A percentile compares a stretch with the other conserved stretches of the same genome.
Evolutionary conservation across 805 yeast genomes (phyloP).

Genomic region (Sugiyamaella qingdaonensis): DNA sequence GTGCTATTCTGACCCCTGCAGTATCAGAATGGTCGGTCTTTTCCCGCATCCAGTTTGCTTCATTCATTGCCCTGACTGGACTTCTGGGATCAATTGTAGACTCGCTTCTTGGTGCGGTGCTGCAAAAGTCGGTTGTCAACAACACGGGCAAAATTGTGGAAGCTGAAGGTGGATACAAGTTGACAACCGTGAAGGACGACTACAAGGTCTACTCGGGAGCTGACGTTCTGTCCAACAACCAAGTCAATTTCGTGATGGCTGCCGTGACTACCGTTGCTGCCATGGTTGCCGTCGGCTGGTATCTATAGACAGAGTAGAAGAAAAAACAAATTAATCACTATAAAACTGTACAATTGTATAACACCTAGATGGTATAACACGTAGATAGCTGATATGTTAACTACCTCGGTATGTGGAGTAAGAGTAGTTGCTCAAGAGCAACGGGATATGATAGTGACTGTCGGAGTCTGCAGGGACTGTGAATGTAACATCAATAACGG

Average conservation of each 20-base stretch:
- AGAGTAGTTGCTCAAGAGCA: conserved; percentile 77
- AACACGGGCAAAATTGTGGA: conserved; percentile 36
- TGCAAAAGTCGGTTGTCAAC: conserved; percentile 38
- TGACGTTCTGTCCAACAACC: conserved; percentile 38
- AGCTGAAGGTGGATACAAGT: conserved; percentile 27
- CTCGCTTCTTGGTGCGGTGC: conserved; percentile 41
- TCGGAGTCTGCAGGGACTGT: conserved; percentile 63
- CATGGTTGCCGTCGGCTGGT: conserved; percentile 26
- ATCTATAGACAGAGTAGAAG: background rate
- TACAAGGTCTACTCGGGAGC: conserved; percentile 35
- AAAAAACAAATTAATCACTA: background rate
- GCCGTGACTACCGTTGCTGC: conserved; percentile 28
- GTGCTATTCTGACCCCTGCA: conserved; percentile 18
- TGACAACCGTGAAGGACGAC: conserved; percentile 12
- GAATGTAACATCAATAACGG: conserved; percentile 78
- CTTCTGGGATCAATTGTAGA: conserved; percentile 39
- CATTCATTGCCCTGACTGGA: conserved; percentile 34
- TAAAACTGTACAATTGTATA: background rate
- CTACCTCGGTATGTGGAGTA: conserved; percentile 91
- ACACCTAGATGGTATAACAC: background rate
- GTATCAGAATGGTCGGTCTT: background rate
- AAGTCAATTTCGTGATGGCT: conserved; percentile 38
- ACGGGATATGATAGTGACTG: conserved; percentile 84
- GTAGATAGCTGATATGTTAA: conserved; percentile 26
- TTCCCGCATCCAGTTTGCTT: conserved; percentile 18